Base-by-base conservation (phyloP, 208 protist genomes). In the Trypanosoma avium region DNA sequence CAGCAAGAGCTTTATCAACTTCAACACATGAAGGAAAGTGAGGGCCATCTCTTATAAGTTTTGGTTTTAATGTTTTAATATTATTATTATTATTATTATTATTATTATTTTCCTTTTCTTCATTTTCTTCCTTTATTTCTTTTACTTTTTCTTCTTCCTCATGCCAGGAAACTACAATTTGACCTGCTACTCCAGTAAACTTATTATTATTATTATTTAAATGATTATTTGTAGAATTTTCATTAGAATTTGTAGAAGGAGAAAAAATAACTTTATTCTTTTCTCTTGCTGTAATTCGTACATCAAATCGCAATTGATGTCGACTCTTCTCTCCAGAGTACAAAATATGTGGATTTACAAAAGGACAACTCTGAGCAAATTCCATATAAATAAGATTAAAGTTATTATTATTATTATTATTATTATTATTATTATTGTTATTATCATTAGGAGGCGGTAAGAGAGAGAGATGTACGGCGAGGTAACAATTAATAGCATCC, bases 361-460 rank as follows among this genome's bases (percentile, higher is more conserved):
- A 90, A 3, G 86, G 77, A 26, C 56, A 76, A 42, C 61, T 70
- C 40, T 79, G 78, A 3, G 86, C 86, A 56, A 86, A 90, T 69
- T 93, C 82, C 32, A 89, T 40, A 32, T 61, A 81, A 19, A 90
- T 56, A 8, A 90, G 64, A 43, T 70, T n/a, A 1, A 26, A 9
- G 10, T 63, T 19, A n/a, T 40, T 22, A 7, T 35, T 24, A 9
- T 57, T 6, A 19, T 3, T 27, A 40, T 79, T 60, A 5, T n/a
- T n/a, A 4, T 50, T 10, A 42, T 33, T 21, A 24, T 29, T 35
- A 4, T 24, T 0, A 45, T 15, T 50, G 52, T 19, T 33, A 21
- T 17, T 33, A 30, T 48, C 21, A 49, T 48, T 32, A 15, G 74
- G 74, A 8, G 61, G 27, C 15, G 33, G 52, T 9, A 75, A 27